Evolutionary conservation across 2,329 filamentous ascomycete species (phyloP).

Genomic region (Diaporthe citrichinensis): DNA sequence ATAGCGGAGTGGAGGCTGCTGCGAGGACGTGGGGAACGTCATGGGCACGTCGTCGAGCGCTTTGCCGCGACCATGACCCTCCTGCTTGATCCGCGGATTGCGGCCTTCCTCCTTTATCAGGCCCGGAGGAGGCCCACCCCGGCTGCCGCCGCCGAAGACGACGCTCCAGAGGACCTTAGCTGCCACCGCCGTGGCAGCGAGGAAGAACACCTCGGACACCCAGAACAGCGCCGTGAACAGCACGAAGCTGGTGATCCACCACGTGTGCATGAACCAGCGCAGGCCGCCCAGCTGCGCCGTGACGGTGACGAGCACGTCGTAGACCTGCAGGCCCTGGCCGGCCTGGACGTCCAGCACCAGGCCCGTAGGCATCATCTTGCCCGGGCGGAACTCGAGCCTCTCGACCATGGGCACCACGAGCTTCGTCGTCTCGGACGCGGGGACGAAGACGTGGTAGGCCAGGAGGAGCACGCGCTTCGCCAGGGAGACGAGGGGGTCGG

Average conservation of each 20-base stretch:
- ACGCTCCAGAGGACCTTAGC: slow-evolving; percentile 72
- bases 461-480: slow-evolving; percentile 74
- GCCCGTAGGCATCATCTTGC: slow-evolving; percentile 56
- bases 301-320: slow-evolving; percentile 77
- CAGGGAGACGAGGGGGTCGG: slow-evolving; percentile 76
- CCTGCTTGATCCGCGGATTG: slow-evolving; percentile 34
- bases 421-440: slow-evolving; percentile 72
- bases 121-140: slow-evolving; percentile 34
- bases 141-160: slow-evolving; percentile 48
- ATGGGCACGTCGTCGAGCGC: slow-evolving; percentile 39
- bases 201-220: slow-evolving; percentile 78
- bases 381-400: slow-evolving; percentile 71
- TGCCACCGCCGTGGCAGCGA: slow-evolving; percentile 57
- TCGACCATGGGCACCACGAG: slow-evolving; percentile 82
- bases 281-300: slow-evolving; percentile 83
- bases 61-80: slow-evolving; percentile 16
- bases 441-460: slow-evolving; percentile 78
- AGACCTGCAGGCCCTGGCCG: slow-evolving; percentile 80
- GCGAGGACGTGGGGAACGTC: slow-evolving; percentile 41
- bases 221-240: slow-evolving; percentile 82
- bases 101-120: slow-evolving; percentile 45
- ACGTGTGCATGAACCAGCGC: slow-evolving; percentile 88
- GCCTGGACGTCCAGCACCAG: slow-evolving; percentile 77
- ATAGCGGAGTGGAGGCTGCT: slow-evolving; percentile 41
- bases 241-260: slow-evolving; percentile 78